phyloP scores from a whole-genome alignment of 192 early-diverging fungal species.

The Mortierella alpina region DNA sequence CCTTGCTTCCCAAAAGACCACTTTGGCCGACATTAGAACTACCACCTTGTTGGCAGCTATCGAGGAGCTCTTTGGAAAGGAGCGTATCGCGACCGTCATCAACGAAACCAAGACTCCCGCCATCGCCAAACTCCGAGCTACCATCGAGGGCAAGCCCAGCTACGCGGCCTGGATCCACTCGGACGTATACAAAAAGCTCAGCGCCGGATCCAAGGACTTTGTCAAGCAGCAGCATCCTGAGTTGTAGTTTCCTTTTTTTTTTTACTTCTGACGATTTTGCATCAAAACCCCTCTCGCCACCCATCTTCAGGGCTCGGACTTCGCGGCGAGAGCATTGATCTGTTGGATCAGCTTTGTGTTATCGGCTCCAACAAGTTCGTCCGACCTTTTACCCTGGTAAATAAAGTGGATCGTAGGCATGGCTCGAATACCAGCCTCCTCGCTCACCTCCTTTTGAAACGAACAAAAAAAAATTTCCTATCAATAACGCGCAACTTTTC shows the following conservation, averaged over 20 bases:
- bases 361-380: slow-evolving; percentile 41
- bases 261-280: too few species aligned
- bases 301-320: not conserved
- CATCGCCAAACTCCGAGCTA: slow-evolving; percentile 15
- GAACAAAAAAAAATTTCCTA: not conserved
- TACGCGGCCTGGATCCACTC: slow-evolving; percentile 25
- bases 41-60: slow-evolving; percentile 23
- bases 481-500: not conserved
- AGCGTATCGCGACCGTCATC: slow-evolving; percentile 15
- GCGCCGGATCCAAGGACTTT: slow-evolving; percentile 4
- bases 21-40: slow-evolving; percentile 30
- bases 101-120: slow-evolving; percentile 27
- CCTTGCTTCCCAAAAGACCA: not conserved
- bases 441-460: slow-evolving; percentile 54
- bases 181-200: slow-evolving; percentile 28
- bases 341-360: not conserved
- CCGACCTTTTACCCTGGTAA: slow-evolving; percentile 60
- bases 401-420: slow-evolving; percentile 74
- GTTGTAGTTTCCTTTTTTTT: not conserved
- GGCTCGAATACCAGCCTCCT: slow-evolving; percentile 53
- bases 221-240: slow-evolving; percentile 24
- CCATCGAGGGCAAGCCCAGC: slow-evolving; percentile 21
- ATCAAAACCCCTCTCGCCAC: too few species aligned
- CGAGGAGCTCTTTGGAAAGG: slow-evolving; percentile 25
- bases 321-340: not conserved